phyloP scores from a whole-genome alignment of 257 asterid genomes.

The Lavandula angustifolia region DNA sequence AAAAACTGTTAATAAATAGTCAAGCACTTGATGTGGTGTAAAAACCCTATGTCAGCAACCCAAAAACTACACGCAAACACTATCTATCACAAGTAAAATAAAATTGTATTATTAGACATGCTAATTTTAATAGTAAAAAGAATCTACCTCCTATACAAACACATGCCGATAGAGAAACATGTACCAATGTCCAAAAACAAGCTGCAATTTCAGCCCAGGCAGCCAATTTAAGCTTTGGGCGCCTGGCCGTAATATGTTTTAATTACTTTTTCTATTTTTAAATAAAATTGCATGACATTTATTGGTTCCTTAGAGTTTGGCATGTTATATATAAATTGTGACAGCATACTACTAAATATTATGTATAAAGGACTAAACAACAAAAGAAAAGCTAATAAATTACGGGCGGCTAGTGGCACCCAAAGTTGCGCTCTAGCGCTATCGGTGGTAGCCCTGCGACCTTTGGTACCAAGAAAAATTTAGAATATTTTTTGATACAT shows the following conservation, averaged over 20 bases:
- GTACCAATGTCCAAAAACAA: too few relatives aligned
- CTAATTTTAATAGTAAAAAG: background rate
- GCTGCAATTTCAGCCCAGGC: background rate
- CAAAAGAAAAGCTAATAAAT: background rate
- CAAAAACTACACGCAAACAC: background rate
- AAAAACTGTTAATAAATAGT: too few relatives aligned
- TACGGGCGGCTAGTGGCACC: background rate
- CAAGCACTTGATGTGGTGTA: background rate
- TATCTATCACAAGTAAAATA: too few relatives aligned
- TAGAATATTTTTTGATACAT: too few relatives aligned
- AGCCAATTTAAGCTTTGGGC: background rate
- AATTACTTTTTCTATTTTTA: constrained; percentile 2
- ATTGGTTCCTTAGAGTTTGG: background rate
- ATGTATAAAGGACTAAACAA: background rate
- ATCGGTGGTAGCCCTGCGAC: too few relatives aligned
- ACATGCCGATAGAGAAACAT: too few relatives aligned
- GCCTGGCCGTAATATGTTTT: background rate
- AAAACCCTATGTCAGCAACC: background rate
- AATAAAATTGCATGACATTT: background rate
- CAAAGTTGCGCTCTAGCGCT: too few relatives aligned
- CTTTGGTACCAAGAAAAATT: too few relatives aligned
- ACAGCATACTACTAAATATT: too few relatives aligned
- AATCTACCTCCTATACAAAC: background rate
- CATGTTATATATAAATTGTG: background rate
- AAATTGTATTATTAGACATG: too few relatives aligned